A percentile compares a stretch with the other conserved stretches of the same genome.
These are phyloP conservation scores for Myxozyma sirexii DNA, from an alignment of 805 yeast species.

Conservation along the genomic window DNA sequence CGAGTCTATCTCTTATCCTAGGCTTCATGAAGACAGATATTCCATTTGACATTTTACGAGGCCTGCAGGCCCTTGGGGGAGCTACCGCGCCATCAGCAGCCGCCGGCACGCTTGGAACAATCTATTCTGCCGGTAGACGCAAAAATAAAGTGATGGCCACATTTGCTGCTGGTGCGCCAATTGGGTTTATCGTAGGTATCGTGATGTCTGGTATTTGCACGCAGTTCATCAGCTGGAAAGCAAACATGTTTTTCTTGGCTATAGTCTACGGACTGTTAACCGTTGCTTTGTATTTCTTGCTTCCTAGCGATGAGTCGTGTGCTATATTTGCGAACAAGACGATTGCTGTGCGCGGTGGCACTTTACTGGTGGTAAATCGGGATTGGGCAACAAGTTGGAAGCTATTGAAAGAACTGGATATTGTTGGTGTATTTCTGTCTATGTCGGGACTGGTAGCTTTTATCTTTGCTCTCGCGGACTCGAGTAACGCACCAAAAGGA, in stretches of 20 bases:
- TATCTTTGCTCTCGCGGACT: conserved; percentile 51
- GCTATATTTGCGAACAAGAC: conserved; percentile 9
- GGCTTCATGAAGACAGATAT: conserved; percentile 41
- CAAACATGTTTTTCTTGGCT: conserved; percentile 48
- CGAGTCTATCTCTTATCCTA: conserved; percentile 44
- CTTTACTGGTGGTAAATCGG: conserved; percentile 44
- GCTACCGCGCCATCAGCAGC: conserved; percentile 53
- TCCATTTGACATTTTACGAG: conserved; percentile 48
- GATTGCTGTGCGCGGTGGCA: conserved; percentile 31
- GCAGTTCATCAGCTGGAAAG: conserved; percentile 47
- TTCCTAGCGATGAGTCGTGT: conserved; percentile 46
- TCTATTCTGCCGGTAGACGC: conserved; percentile 38
- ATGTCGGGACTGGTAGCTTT: conserved; percentile 48
- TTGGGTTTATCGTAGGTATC: conserved; percentile 50
- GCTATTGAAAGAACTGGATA: conserved; percentile 47
- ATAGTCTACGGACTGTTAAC: conserved; percentile 44
- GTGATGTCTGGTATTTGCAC: conserved; percentile 51
- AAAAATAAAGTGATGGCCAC: conserved; percentile 38
- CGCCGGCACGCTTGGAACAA: conserved; percentile 49
- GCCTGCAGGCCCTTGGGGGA: conserved; percentile 49
- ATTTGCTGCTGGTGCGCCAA: conserved; percentile 54
- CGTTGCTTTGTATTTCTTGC: conserved; percentile 37
- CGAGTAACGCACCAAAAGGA: conserved; percentile 45
- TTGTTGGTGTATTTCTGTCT: conserved; percentile 49
- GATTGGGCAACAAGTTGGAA: conserved; percentile 42